A percentile compares a stretch with the other conserved stretches of the same genome.
Evolutionary conservation across 768 basidiomycete species (phyloP).

Genomic region (Rhizopogon vesiculosus): DNA sequence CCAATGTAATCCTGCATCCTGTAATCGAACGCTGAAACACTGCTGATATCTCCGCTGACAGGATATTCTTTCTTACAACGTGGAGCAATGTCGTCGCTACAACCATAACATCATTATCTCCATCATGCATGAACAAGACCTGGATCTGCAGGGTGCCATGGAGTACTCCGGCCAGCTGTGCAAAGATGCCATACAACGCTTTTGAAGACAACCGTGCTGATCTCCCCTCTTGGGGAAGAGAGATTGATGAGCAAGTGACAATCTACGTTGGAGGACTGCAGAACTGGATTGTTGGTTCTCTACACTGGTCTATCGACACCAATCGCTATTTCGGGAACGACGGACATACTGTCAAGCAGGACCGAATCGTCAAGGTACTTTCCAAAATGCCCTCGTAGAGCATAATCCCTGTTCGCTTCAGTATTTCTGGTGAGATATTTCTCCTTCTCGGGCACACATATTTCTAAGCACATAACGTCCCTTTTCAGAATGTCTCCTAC

Average conservation of each 20-base stretch:
- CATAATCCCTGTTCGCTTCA: no score
- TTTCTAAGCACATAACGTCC: no score
- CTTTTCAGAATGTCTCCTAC: no score
- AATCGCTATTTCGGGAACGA: conserved; percentile 63
- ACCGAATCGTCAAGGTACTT: conserved; percentile 47
- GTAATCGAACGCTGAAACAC: background rate
- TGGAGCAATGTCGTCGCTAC: conserved; percentile 53
- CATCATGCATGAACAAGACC: conserved; percentile 57
- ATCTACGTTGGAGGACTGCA: conserved; percentile 58
- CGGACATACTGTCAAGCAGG: conserved; percentile 52
- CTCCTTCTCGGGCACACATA: no score
- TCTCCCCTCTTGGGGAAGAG: conserved; percentile 59
- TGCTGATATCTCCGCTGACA: conserved; percentile 16
- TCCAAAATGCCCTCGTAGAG: conserved; percentile 24
- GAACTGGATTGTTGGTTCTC: conserved; percentile 67
- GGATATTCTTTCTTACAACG: conserved; percentile 77
- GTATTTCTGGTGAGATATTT: no score
- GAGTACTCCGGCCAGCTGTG: conserved; percentile 63
- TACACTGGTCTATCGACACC: conserved; percentile 72
- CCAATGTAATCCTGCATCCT: conserved; percentile 28
- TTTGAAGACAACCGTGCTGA: conserved; percentile 40
- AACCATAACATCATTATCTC: conserved; percentile 56
- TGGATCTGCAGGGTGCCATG: conserved; percentile 56
- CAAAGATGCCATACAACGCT: conserved; percentile 47
- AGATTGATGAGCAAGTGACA: conserved; percentile 53